Evolutionary conservation across 495 filamentous ascomycete species (phyloP).

Genomic region (Pseudomonodictys pantanalensis): DNA sequence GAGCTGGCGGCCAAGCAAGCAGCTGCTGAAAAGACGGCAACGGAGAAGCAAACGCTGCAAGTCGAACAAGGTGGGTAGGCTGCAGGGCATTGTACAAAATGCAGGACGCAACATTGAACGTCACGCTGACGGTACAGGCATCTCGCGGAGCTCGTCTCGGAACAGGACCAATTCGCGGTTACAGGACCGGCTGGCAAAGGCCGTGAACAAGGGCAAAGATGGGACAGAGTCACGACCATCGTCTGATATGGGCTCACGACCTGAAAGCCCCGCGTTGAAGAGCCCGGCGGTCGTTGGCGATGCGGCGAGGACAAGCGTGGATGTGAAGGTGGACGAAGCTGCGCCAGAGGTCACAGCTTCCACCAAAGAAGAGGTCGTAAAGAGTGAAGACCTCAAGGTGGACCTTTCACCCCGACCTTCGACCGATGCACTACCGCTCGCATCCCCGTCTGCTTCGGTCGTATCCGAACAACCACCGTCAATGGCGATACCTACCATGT

Average conservation of each 20-base stretch:
- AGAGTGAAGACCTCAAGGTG: constrained; percentile 17
- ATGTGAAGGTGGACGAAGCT: constrained; percentile 30
- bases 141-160: constrained; percentile 40
- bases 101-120: background rate
- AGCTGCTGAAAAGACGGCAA: constrained; percentile 24
- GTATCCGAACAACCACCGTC: constrained; percentile 21
- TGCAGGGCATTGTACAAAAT: background rate
- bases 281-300: constrained; percentile 21
- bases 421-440: constrained; percentile 1
- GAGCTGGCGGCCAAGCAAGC: constrained; percentile 29
- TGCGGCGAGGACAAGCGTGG: constrained; percentile 32
- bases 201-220: constrained; percentile 47
- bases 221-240: constrained; percentile 28
- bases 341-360: constrained; percentile 4
- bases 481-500: constrained; percentile 11
- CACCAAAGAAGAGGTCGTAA: constrained; percentile 3
- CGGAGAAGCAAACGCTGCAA: constrained; percentile 31
- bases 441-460: constrained; percentile 3
- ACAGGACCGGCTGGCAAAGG: constrained; percentile 79
- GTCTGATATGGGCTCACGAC: constrained; percentile 31
- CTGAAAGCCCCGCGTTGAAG: constrained; percentile 29
- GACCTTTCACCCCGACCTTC: constrained; percentile 15
- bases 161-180: constrained; percentile 67
- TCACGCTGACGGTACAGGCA: constrained; percentile 9
- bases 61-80: constrained; percentile 26